Conservation (phyloP, 768 basidiomycete species). For the Leccinum subtestaceum region DNA sequence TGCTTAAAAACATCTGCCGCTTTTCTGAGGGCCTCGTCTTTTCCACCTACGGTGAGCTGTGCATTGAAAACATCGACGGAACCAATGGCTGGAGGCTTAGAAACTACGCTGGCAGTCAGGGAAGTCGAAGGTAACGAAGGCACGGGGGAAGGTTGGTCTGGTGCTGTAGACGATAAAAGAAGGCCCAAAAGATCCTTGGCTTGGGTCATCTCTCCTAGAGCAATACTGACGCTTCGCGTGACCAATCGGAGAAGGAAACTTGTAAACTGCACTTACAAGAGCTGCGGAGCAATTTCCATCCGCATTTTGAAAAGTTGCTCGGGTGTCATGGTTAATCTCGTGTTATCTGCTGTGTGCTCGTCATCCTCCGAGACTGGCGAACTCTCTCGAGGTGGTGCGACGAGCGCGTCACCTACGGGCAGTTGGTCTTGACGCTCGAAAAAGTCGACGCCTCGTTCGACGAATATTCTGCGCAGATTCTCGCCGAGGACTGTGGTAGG, state of each 20-base stretch:
- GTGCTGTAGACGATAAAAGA: slow-evolving; percentile 45
- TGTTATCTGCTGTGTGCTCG: slow-evolving; percentile 29
- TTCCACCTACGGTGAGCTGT: slow-evolving; percentile 71
- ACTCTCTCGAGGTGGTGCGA: slow-evolving; percentile 28
- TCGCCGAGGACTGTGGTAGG: slow-evolving; percentile 58
- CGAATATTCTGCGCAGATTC: slow-evolving; percentile 65
- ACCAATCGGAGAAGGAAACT: slow-evolving; percentile 5
- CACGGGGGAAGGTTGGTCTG: slow-evolving; percentile 33
- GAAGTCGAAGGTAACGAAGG: slow-evolving; percentile 31
- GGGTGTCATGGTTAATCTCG: slow-evolving; percentile 55
- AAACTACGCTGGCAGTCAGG: slow-evolving; percentile 62
- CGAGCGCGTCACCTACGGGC: slow-evolving; percentile 16
- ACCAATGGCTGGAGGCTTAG: slow-evolving; percentile 60
- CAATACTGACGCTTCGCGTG: slow-evolving; percentile 46
- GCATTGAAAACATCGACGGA: slow-evolving; percentile 73
- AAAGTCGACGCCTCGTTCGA: slow-evolving; percentile 73
- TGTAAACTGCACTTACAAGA: slow-evolving; percentile 53
- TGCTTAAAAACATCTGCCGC: slow-evolving; percentile 68
- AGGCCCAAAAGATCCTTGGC: slow-evolving; percentile 68
- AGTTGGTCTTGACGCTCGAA: slow-evolving; percentile 52
- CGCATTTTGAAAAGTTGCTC: slow-evolving; percentile 77
- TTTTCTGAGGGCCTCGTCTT: slow-evolving; percentile 75
- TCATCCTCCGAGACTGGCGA: slow-evolving; percentile 29
- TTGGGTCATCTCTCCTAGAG: slow-evolving; percentile 76
- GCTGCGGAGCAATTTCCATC: slow-evolving; percentile 62